Evolutionary conservation across 2,329 filamentous ascomycete genomes (phyloP).

Genomic region (Chaetomiaceae sp.): DNA sequence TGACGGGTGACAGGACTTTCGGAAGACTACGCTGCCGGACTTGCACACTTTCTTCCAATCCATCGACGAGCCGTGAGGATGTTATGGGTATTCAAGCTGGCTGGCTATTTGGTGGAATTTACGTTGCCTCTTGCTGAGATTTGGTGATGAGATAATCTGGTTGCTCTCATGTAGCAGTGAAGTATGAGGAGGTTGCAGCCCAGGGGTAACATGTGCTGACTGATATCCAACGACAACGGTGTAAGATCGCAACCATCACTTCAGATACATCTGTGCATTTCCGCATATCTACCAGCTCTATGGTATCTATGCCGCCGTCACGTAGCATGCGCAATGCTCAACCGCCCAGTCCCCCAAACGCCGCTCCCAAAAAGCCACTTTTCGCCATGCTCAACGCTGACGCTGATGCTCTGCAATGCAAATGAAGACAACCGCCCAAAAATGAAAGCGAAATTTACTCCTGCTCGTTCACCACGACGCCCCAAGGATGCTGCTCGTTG

Average conservation of each 20-base stretch:
- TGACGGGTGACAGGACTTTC: slow-evolving; percentile 17
- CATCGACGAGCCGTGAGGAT: slow-evolving; percentile 20
- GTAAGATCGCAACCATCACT: neutral
- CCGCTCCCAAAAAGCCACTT: slow-evolving; percentile 10
- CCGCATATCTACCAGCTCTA: slow-evolving; percentile 1
- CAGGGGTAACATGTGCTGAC: neutral
- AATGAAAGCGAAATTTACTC: slow-evolving; percentile 2
- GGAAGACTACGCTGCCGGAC: slow-evolving; percentile 20
- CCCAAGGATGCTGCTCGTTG: slow-evolving; percentile 63
- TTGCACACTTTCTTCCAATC: slow-evolving; percentile 20
- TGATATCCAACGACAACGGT: neutral
- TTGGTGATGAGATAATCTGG: neutral
- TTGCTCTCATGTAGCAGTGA: neutral
- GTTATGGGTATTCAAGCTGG: neutral
- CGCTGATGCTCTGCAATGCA: slow-evolving; percentile 1
- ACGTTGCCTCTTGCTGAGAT: neutral
- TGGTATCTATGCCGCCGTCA: neutral
- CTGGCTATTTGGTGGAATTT: neutral
- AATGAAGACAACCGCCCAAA: neutral
- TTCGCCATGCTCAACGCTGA: slow-evolving; percentile 1
- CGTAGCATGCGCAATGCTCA: slow-evolving; percentile 1
- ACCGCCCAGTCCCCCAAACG: slow-evolving; percentile 7
- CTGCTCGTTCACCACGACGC: slow-evolving; percentile 61
- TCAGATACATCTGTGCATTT: neutral
- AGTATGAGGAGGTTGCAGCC: neutral